Evolutionary conservation across 148 eudicot species (phyloP), one percentile per base, ranked within the genome.

Genomic region (Persicaria maculosa): DNA sequence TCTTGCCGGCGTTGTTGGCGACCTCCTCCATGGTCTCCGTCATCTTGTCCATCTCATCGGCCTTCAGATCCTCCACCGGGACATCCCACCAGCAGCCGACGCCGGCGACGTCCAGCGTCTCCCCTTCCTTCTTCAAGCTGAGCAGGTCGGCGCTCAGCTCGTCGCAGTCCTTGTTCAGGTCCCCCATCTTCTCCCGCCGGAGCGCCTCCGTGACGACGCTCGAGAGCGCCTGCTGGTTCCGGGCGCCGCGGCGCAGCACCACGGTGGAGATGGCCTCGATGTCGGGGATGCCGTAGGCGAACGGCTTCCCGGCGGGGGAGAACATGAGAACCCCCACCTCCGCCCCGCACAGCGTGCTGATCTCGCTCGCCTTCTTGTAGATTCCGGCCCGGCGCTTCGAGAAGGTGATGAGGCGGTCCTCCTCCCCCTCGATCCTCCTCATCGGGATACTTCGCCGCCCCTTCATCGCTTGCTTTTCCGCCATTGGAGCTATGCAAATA

Each of bases 311-410:
- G 4, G 84, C 47, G 15, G 83, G 81, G 1, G 84, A 80, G 47
- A 78, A 83, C 5, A 78, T 14, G 1, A 83, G 47, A 3, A 83
- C 9, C 4, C 74, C 81, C 9, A 78, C 61, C 44, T 83, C 65
- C 0, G 72, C 68, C 1, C 53, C 76, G 15, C 83, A 78, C 4
- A 80, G 71, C 5, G 74, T 46, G 31, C 69, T 53, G 50, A 83
- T 16, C 57, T 83, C 86, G 4, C 74, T 69, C 11, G 81, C 81
- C 45, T 83, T 80, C 76, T 83, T 83, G 77, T 80, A 81, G 19
- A 81, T 77, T 9, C 81, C 76, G 3, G 47, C 5, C 3, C 86
- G 80, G 14, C 86, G 81, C 44, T 83, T 83, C 0, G 86, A 78
- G 46, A 83, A 83, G 0, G 84, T 76, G 8, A 83, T 69, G 15